Evolutionary conservation across 2,329 filamentous ascomycete genomes (phyloP), one percentile per base, ranked within the genome.

Genomic region (Penicillium sp.): DNA sequence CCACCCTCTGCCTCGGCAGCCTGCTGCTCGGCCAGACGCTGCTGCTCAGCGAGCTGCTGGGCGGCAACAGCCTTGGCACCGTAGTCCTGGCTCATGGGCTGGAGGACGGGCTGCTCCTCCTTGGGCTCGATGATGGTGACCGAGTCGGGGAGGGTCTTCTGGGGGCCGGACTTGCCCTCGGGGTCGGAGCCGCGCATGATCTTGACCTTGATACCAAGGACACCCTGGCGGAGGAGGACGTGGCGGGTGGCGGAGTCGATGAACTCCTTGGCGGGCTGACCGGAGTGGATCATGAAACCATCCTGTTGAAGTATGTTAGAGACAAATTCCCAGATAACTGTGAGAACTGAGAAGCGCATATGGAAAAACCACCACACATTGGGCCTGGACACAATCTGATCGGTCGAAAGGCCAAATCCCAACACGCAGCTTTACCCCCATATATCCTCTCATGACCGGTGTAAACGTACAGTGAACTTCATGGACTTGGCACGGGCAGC

Each of bases 211-310:
- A 99, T 99, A 84, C 95, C 95, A 69, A 99, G 86, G 69, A 99
- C 95, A 90, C 95, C 95, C 86, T 99, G 95, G 84, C 96, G 91
- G 81, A 99, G 93, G 70, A 99, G 92, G 75, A 99, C 95, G 91
- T 99, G 95, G 75, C 95, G 95, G 76, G 95, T 98, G 73, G 96
- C 96, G 75, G 84, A 86, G 86, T 99, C 95, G 80, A 99, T 99
- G 86, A 99, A 99, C 84, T 99, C 95, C 84, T 96, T 93, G 77
- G 93, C 95, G 77, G 95, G 95, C 82, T 99, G 95, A 84, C 95
- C 95, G 76, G 95, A 99, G 91, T 99, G 95, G 84, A 99, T 99
- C 95, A 99, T 99, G 91, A 99, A 99, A 80, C 95, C 95, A 82
- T 99, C 86, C 85, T 86, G 60, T 58, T 52, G 56, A 47, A 46